Evolutionary conservation across 1,284 basidiomycete species (phyloP), one percentile per base, ranked within the genome.

Genomic region (Megacollybia platyphylla): DNA sequence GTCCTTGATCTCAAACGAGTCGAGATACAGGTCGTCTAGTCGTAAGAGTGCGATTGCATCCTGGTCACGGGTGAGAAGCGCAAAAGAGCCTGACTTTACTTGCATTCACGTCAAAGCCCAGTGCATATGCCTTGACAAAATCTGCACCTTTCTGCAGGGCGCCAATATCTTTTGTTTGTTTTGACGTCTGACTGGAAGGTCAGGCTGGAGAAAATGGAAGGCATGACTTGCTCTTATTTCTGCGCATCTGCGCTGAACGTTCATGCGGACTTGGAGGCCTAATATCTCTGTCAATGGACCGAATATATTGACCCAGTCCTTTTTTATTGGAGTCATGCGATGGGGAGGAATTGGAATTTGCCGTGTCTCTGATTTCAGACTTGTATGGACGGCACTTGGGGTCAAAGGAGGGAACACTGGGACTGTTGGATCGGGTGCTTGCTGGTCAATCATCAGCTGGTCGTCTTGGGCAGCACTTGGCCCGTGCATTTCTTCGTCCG

Each of bases 1-100:
- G 54, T 98, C 94, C 62, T 97, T 98, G 63, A 98, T 93, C 64
- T 98, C 91, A 54, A 97, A 97, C 0, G 92, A 93, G 58, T 97
- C 94, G 36, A 98, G 82, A 62, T 97, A 98, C 10, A 98, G 73
- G 59, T 98, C 96, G 57, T 98, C 94, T 54, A 98, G 65, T 49
- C 94, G 79, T 26, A 98, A 74, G 7, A 98, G 79, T 2, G 94
- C 96, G 50, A 98, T 87, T 1, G 94, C 84, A 55, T 98, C 94
- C 87, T 98, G 54, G 49, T 50, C 36, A 24, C 32, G 51, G 3
- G 2, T 31, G 10, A 49, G 43, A 32, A 41, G 6, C 8, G 13
- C 10, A 31, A 24, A 41, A 35, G 28, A 41, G 13, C 30, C 10
- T 7, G 10, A 32, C 3, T 10, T 37, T 24, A 55, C 80, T 54